A percentile compares a stretch with the other conserved stretches of the same genome.
phyloP scores from a whole-genome alignment of 2,329 filamentous ascomycete species.

The Neocatenulostroma microsporum region DNA sequence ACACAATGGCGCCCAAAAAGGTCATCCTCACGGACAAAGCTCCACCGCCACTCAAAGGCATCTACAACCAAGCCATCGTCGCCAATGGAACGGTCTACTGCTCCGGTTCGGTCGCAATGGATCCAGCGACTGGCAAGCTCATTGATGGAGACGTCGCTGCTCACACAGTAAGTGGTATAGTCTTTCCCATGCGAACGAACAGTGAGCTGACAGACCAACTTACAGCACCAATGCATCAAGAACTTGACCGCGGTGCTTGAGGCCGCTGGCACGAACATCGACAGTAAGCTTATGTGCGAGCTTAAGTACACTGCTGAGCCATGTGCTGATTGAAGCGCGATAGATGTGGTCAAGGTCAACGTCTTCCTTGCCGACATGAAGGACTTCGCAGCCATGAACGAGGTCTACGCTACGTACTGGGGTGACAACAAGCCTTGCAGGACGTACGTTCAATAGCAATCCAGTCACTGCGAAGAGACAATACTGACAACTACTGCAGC shows the following conservation, averaged over 20 bases:
- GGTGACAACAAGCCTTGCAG: slow-evolving; percentile 28
- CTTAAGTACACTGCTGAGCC: background rate
- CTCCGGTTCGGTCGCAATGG: slow-evolving; percentile 55
- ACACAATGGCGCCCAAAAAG: slow-evolving; percentile 15
- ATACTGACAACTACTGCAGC: slow-evolving; percentile 21
- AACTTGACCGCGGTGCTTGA: slow-evolving; percentile 55
- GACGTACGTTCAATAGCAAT: slow-evolving; percentile 20
- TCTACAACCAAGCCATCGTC: slow-evolving; percentile 29
- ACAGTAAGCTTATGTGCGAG: slow-evolving; percentile 44
- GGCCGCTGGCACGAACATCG: slow-evolving; percentile 51
- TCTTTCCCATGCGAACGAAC: background rate
- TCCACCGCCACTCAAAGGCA: slow-evolving; percentile 18
- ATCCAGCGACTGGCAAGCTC: slow-evolving; percentile 43
- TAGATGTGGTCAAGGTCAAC: slow-evolving; percentile 2
- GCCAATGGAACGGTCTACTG: slow-evolving; percentile 62
- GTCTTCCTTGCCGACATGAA: slow-evolving; percentile 59
- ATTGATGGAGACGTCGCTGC: slow-evolving; percentile 13
- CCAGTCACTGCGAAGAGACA: background rate
- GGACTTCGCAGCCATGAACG: slow-evolving; percentile 54
- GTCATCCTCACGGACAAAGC: slow-evolving; percentile 22
- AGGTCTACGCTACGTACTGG: slow-evolving; percentile 39
- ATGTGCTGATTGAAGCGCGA: too few species aligned
- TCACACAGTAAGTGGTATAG: slow-evolving; percentile 15
- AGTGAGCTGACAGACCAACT: background rate
- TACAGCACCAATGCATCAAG: slow-evolving; percentile 47